Evolutionary conservation across 2,329 filamentous ascomycete species (phyloP).

Genomic region (Diplodia scrobiculata): DNA sequence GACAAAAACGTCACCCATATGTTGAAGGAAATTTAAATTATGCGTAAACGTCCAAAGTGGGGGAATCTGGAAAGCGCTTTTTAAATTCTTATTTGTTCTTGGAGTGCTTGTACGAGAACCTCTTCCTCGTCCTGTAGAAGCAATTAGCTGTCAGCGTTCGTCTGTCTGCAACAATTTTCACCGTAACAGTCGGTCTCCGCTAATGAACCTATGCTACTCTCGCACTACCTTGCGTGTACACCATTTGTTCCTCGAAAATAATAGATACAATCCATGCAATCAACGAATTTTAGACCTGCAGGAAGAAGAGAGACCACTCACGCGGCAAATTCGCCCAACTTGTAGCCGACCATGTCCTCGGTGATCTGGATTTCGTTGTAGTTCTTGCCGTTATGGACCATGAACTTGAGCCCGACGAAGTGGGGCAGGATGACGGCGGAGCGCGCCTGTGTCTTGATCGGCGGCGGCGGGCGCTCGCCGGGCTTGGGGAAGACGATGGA

Average conservation of each 20-base stretch:
- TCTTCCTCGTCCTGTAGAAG: slow-evolving; percentile 63
- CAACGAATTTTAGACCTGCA: neutral
- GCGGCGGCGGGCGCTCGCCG: slow-evolving; percentile 67
- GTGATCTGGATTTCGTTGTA: slow-evolving; percentile 83
- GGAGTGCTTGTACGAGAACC: slow-evolving; percentile 68
- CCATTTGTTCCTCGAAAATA: neutral
- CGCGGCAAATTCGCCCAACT: slow-evolving; percentile 88
- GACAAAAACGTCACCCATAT: slow-evolving; percentile 30
- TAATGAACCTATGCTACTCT: neutral
- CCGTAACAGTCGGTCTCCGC: neutral
- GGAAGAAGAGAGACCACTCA: slow-evolving; percentile 54
- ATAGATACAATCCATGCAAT: neutral
- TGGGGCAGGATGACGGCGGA: slow-evolving; percentile 87
- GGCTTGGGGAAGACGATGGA: slow-evolving; percentile 64
- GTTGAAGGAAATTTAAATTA: neutral
- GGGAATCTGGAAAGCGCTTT: neutral
- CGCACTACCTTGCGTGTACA: neutral
- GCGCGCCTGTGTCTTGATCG: slow-evolving; percentile 84
- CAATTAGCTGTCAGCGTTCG: slow-evolving; percentile 29
- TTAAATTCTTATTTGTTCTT: slow-evolving; percentile 64
- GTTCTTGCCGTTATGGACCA: slow-evolving; percentile 87
- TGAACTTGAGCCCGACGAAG: slow-evolving; percentile 86
- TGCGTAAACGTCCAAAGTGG: neutral
- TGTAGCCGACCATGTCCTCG: slow-evolving; percentile 95
- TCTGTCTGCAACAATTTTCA: neutral